Evolutionary conservation across 495 filamentous ascomycete species (phyloP).

Genomic region (Hypoxylon trugodes): DNA sequence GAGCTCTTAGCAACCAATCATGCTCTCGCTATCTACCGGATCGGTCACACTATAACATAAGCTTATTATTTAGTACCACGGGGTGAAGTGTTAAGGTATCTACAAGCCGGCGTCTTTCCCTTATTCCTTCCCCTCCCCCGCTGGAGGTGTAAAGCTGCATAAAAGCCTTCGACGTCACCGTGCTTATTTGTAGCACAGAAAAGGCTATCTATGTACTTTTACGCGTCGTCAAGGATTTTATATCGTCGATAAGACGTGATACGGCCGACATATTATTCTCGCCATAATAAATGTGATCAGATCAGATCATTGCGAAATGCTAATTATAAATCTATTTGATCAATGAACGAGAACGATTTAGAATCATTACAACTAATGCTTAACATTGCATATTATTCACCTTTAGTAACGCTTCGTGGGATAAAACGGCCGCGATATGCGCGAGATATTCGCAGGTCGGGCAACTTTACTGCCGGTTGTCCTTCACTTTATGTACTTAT

Average conservation of each 20-base stretch:
- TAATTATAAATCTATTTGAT: constrained; percentile 1
- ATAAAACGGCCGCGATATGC: no score
- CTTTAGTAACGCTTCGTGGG: no score
- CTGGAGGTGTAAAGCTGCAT: no score
- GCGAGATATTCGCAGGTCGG: no score
- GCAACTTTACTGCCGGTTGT: no score
- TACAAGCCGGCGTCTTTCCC: background rate
- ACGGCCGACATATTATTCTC: background rate
- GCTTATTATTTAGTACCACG: constrained; percentile 27
- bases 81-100: no score
- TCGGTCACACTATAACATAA: no score
- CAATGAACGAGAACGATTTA: constrained; percentile 1
- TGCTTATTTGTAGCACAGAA: background rate
- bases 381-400: background rate
- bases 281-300: background rate
- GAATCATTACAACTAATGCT: background rate
- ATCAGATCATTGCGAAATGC: no score
- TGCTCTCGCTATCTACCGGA: no score
- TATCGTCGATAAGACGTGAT: no score
- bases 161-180: constrained; percentile 19
- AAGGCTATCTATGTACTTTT: background rate
- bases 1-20: constrained; percentile 24
- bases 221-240: background rate
- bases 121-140: background rate
- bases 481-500: background rate